Evolutionary conservation across 2,329 filamentous ascomycete genomes (phyloP).

Genomic region (Trichoderma atroviride): DNA sequence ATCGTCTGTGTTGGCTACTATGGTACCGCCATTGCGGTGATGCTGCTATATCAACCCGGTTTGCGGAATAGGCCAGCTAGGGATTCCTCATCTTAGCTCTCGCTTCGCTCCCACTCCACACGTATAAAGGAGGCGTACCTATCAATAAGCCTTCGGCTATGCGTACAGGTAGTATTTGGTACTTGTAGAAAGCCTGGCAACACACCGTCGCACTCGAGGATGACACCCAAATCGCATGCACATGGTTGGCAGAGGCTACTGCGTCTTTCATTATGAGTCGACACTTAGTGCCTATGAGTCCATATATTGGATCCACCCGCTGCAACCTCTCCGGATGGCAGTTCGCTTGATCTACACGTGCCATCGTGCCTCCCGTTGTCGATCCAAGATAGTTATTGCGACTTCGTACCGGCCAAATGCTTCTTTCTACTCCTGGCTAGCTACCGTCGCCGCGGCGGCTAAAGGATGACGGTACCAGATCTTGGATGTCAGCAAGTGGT

Average conservation of each 20-base stretch:
- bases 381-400: neutral
- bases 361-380: neutral
- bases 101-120: neutral
- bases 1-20: neutral
- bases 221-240: neutral
- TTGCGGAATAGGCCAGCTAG: neutral
- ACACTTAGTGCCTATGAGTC: neutral
- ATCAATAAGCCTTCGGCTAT: neutral
- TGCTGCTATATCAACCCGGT: neutral
- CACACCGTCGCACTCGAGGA: neutral
- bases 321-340: neutral
- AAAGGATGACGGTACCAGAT: neutral
- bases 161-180: neutral
- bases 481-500: neutral
- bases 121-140: neutral
- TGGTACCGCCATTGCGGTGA: neutral
- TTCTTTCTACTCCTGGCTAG: neutral
- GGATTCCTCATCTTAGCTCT: neutral
- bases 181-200: neutral
- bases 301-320: neutral
- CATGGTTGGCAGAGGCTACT: neutral
- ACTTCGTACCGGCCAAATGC: neutral
- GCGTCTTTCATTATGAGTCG: neutral
- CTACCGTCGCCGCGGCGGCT: neutral
- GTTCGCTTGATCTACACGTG: neutral